Conservation (phyloP, 208 protist species). For the Acanthamoeba sp. region DNA sequence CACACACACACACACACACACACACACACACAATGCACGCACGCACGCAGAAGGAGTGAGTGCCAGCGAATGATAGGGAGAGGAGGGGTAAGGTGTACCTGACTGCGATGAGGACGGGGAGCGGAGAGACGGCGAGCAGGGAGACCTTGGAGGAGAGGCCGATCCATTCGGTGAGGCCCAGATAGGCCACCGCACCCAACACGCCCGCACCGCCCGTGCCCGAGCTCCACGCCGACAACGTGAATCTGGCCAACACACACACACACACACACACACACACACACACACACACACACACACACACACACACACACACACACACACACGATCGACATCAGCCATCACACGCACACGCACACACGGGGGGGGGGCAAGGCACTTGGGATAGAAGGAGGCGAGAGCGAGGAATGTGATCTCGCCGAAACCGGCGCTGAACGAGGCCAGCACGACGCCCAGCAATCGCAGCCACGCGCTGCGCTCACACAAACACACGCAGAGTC, state of each 20-base stretch:
- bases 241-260: too few species aligned
- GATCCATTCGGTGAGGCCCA: constrained; percentile 11
- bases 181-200: constrained; percentile 31
- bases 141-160: background rate
- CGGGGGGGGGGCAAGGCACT: background rate
- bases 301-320: too few species aligned
- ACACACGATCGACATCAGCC: background rate
- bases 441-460: constrained; percentile 57
- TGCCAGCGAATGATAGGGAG: too few species aligned
- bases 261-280: too few species aligned
- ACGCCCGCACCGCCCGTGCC: constrained; percentile 65
- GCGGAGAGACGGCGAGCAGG: background rate
- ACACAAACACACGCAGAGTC: background rate
- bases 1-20: too few species aligned
- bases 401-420: constrained; percentile 79
- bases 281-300: too few species aligned
- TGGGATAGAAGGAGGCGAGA: constrained; percentile 46
- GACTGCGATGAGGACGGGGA: background rate
- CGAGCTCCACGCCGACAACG: constrained; percentile 52
- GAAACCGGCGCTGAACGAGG: constrained; percentile 58
- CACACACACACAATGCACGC: background rate
- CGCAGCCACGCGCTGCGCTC: background rate
- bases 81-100: background rate
- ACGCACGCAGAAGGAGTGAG: background rate
- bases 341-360: background rate